Base-by-base conservation (phyloP, 768 basidiomycete species). In the Mycena filopes region DNA sequence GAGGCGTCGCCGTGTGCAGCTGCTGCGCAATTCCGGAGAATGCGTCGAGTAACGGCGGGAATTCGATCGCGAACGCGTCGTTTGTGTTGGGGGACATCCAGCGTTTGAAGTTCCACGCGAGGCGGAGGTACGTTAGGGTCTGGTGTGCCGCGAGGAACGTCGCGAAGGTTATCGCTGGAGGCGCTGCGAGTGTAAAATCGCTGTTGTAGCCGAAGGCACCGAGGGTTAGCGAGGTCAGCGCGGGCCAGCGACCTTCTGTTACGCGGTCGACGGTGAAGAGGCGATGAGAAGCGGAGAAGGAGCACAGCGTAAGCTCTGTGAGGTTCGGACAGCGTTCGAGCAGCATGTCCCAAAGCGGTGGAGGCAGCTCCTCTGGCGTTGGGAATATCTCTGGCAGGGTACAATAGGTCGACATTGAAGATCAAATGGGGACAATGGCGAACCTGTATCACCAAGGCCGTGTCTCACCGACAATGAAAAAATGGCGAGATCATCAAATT, bases 1-100 rank as follows among this genome's bases (percentile, higher is more conserved):
- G 40, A 40, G 25, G 16, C 38, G 23, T 18, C 16, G 16, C 2
- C 73, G 1, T 77, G 6, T 33, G 75, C 9, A 86, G 75, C 55
- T 85, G 84, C 66, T 84, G 84, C 53, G 83, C 81, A 33, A 85
- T 75, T 4, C 84, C 85, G 15, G 81, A 78, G 59, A 83, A 85
- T 0, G 82, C 80, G 25, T 79, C 78, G 8, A 85, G 68, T 0
- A 63, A 64, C 0, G 82, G 80, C 4, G 83, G 69, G 0, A 79
- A 72, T 1, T 51, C 48, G 43, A 70, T 69, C 26, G 68, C 71
- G 16, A 83, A 69, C 70, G 81, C 72, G 3, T 75, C 25, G 25
- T 54, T 25, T 76, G 28, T 81, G 60, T 78, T 75, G 2, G 84
- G 84, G 1, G 81, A 83, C 74, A 84, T 78, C 83, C 83, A 85